Evolutionary conservation across 768 basidiomycete species (phyloP), one percentile per base, ranked within the genome.

Genomic region (Harrya chromipes): DNA sequence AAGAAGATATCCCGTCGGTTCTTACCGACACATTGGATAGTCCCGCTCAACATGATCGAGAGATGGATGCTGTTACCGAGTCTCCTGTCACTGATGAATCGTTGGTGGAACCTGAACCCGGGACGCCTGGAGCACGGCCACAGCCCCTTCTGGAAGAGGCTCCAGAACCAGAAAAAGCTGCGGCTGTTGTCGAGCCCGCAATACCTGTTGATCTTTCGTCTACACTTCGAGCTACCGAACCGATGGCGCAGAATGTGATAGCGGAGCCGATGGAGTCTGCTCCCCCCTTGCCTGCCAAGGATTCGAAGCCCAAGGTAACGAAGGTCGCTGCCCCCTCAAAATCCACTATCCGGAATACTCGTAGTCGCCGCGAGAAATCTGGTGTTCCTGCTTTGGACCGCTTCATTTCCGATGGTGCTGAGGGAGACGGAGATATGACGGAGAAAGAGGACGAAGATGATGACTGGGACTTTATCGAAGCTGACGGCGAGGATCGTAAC

Each of bases 401-500:
- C 40, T 82, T 83, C 61, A 69, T 89, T 24, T 77, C 79, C 13
- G 83, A 82, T 62, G 76, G 67, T 34, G 70, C 69, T 50, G 74
- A 72, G n/a, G n/a, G n/a, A 50, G 74, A 76, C 16, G 73, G 59
- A 1, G 71, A 70, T 26, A 63, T 61, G 47, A 72, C 70, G 17
- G 75, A 76, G 58, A 70, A 48, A 44, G 69, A 70, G 17, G 82
- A 33, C 5, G 33, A 85, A 46, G 90, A 92, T 43, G 87, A 91
- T 36, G 92, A 93, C 49, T 95, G 93, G 92, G 92, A 94, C 77
- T 81, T 94, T 54, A 78, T 95, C 52, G 89, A 92, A 34, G 87
- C 72, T 6, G 85, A 86, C 55, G 83, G 82, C n/a, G 90, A 90
- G 62, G 90, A 91, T 49, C 77, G 84, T 52, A 92, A 93, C 53